Evolutionary conservation across 345 rosid species (phyloP).

Genomic region (Brassica cretica): DNA sequence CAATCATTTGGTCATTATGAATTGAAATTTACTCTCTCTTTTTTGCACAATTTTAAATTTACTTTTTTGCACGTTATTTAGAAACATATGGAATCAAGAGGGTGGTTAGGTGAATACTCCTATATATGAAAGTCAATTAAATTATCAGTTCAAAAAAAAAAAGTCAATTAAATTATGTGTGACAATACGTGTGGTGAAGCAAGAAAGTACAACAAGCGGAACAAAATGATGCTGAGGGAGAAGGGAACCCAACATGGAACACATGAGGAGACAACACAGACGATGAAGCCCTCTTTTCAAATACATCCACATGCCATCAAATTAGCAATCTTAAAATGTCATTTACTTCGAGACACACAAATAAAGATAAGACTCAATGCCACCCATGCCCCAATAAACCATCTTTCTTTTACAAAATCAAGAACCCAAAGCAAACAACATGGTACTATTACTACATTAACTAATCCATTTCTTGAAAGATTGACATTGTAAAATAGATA

Average conservation of each 20-base stretch:
- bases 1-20: too few species aligned
- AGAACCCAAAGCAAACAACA: conserved; percentile 43
- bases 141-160: too few species aligned
- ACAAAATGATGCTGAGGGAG: conserved; percentile 39
- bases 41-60: too few species aligned
- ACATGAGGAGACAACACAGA: conserved; percentile 64
- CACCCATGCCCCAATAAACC: conserved; percentile 41
- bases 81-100: too few species aligned
- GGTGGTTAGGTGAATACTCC: too few species aligned
- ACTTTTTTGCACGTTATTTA: too few species aligned
- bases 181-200: neutral
- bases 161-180: neutral
- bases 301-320: conserved; percentile 24
- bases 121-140: too few species aligned
- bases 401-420: conserved; percentile 47
- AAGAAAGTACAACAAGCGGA: conserved; percentile 13
- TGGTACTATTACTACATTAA: conserved; percentile 15
- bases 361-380: conserved; percentile 13
- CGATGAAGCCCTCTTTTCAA: conserved; percentile 42
- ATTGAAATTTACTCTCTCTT: too few species aligned
- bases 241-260: conserved; percentile 74
- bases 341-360: conserved; percentile 31
- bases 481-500: neutral
- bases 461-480: neutral
- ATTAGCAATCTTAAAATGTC: conserved; percentile 14